A percentile compares a stretch with the other conserved stretches of the same genome.
Conservation (phyloP, 2,329 filamentous ascomycete genomes). For the Pseudocercospora macadamiae region DNA sequence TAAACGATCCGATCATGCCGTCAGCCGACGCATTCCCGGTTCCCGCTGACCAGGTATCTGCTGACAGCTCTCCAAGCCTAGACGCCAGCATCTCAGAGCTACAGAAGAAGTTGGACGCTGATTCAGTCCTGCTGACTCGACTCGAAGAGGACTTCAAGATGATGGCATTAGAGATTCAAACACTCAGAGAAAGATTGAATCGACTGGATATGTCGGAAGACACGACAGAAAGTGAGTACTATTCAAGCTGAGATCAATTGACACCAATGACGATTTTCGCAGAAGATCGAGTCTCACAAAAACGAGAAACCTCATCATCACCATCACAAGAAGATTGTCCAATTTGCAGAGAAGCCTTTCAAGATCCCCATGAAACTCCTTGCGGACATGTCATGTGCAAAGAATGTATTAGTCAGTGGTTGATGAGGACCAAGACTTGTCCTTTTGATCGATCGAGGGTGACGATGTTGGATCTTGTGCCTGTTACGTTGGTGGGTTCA, state of each 20-base stretch:
- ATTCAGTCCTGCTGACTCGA: neutral
- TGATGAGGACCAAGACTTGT: neutral
- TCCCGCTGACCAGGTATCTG: neutral
- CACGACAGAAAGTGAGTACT: neutral
- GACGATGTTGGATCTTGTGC: neutral
- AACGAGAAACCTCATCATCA: too few species aligned
- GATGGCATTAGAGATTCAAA: neutral
- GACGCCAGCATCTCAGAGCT: neutral
- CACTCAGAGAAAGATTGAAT: neutral
- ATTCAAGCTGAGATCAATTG: neutral
- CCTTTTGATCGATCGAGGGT: neutral
- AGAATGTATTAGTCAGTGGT: conserved; percentile 1
- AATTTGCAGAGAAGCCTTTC: conserved; percentile 1
- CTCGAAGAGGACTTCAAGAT: conserved; percentile 1
- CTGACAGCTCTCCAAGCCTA: neutral
- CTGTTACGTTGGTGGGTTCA: neutral
- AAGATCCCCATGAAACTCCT: neutral
- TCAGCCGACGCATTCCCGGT: too few species aligned
- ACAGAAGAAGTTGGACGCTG: conserved; percentile 1
- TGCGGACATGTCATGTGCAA: conserved; percentile 2
- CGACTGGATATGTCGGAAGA: neutral
- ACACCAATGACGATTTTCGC: too few species aligned
- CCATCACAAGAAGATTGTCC: conserved; percentile 2
- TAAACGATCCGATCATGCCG: too few species aligned
- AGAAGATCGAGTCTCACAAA: neutral